Conservation (phyloP, 2,329 filamentous ascomycete genomes). For the Nemania diffusa region DNA sequence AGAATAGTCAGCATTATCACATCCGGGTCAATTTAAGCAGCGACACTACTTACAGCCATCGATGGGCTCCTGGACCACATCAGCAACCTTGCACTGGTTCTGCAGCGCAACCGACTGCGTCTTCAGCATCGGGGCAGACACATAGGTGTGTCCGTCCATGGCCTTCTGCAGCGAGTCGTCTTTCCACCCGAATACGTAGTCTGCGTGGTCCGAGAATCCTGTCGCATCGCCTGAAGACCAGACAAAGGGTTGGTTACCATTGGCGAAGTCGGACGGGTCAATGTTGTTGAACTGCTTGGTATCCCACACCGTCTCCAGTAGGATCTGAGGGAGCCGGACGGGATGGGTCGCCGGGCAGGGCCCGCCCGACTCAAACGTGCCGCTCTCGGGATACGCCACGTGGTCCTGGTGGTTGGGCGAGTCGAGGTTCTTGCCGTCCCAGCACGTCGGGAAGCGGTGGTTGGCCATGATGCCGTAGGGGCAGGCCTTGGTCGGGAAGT, state of each 20-base stretch:
- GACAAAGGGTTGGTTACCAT: slow-evolving; percentile 49
- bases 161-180: slow-evolving; percentile 54
- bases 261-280: slow-evolving; percentile 42
- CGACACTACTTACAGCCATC: slow-evolving; percentile 42
- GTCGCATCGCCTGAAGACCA: slow-evolving; percentile 54
- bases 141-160: slow-evolving; percentile 52
- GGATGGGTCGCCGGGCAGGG: slow-evolving; percentile 55
- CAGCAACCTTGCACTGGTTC: slow-evolving; percentile 46
- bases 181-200: slow-evolving; percentile 59
- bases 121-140: slow-evolving; percentile 46
- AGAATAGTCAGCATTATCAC: slow-evolving; percentile 22
- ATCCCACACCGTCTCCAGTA: slow-evolving; percentile 54
- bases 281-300: slow-evolving; percentile 41
- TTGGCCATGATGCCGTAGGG: slow-evolving; percentile 57
- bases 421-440: slow-evolving; percentile 51
- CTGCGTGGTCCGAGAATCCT: slow-evolving; percentile 54
- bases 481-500: slow-evolving; percentile 54
- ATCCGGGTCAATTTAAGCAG: neutral
- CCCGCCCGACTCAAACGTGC: slow-evolving; percentile 57
- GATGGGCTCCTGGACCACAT: slow-evolving; percentile 44
- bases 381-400: slow-evolving; percentile 56
- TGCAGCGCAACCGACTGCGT: slow-evolving; percentile 41
- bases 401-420: slow-evolving; percentile 51
- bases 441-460: slow-evolving; percentile 51
- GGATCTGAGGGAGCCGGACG: slow-evolving; percentile 55